These are phyloP conservation scores for Heritiera littoralis DNA, from an alignment of 345 rosid species.

Conservation along the genomic window DNA sequence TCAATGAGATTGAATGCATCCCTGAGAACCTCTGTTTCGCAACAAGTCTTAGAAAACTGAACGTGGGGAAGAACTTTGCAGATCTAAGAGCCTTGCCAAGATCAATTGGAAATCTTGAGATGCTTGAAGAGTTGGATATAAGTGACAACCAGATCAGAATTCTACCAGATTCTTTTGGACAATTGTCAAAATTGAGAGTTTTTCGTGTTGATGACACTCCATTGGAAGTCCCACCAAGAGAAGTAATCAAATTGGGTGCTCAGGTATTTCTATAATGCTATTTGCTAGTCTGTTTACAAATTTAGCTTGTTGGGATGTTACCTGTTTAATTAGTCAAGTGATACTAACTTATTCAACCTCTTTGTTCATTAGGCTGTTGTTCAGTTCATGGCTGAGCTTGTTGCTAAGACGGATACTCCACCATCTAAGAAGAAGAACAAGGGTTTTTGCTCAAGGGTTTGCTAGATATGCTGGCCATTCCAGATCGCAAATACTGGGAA, in stretches of 20 bases:
- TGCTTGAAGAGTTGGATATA: slow-evolving; percentile 74
- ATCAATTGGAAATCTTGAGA: slow-evolving; percentile 65
- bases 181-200: slow-evolving; percentile 48
- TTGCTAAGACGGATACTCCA: slow-evolving; percentile 29
- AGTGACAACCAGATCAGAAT: slow-evolving; percentile 57
- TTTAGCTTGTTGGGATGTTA: not conserved
- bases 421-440: slow-evolving; percentile 34
- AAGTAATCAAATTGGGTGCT: slow-evolving; percentile 52
- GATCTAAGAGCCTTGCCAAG: slow-evolving; percentile 62
- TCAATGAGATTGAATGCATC: slow-evolving; percentile 60
- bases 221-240: slow-evolving; percentile 59
- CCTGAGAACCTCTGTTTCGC: slow-evolving; percentile 63
- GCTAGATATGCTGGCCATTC: slow-evolving; percentile 28
- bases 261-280: slow-evolving; percentile 40
- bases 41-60: slow-evolving; percentile 48
- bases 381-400: slow-evolving; percentile 48
- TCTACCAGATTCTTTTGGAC: slow-evolving; percentile 58
- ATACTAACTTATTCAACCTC: not conserved
- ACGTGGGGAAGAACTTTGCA: slow-evolving; percentile 62
- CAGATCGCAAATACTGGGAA: slow-evolving; percentile 1
- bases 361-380: slow-evolving; percentile 50
- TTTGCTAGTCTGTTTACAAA: slow-evolving; percentile 9
- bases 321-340: not conserved
- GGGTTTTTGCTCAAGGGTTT: slow-evolving; percentile 37
- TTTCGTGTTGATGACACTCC: slow-evolving; percentile 62